Evolutionary conservation across 2,329 filamentous ascomycete species (phyloP).

Genomic region (Colletotrichum shisoi): DNA sequence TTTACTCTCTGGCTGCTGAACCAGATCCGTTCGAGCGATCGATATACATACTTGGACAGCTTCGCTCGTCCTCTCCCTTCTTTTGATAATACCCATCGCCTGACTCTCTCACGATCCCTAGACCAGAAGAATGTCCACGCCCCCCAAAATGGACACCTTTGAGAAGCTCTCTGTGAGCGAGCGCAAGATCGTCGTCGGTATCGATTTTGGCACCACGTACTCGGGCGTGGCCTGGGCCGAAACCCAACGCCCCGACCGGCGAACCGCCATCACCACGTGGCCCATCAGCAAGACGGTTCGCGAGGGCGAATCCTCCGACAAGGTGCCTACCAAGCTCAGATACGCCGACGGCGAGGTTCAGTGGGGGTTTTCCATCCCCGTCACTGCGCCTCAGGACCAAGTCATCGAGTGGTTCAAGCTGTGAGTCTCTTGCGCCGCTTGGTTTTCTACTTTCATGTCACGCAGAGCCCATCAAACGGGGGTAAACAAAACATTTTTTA

Average conservation of each 20-base stretch:
- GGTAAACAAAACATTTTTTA: too few relatives aligned
- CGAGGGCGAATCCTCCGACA: slow-evolving; percentile 53
- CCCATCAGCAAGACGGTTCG: slow-evolving; percentile 50
- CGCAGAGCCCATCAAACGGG: too few relatives aligned
- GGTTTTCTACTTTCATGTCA: neutral
- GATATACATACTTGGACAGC: neutral
- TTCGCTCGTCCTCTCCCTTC: neutral
- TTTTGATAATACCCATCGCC: neutral
- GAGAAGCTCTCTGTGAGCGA: slow-evolving; percentile 48
- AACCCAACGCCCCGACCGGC: slow-evolving; percentile 52
- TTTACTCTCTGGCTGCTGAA: too few relatives aligned
- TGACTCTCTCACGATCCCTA: neutral
- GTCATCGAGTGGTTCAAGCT: slow-evolving; percentile 61
- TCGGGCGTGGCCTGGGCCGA: slow-evolving; percentile 63
- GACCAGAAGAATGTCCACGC: neutral
- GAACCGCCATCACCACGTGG: slow-evolving; percentile 56
- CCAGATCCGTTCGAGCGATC: neutral
- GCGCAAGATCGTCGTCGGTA: slow-evolving; percentile 59
- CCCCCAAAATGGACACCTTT: slow-evolving; percentile 47
- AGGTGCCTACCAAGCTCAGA: slow-evolving; percentile 60
- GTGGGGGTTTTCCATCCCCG: slow-evolving; percentile 61
- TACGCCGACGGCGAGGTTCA: slow-evolving; percentile 53
- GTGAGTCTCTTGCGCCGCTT: slow-evolving; percentile 45
- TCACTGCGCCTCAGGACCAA: slow-evolving; percentile 51
- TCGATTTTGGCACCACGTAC: slow-evolving; percentile 66